Conservation (phyloP, 2,329 filamentous ascomycete genomes). For the Monilinia laxa region DNA sequence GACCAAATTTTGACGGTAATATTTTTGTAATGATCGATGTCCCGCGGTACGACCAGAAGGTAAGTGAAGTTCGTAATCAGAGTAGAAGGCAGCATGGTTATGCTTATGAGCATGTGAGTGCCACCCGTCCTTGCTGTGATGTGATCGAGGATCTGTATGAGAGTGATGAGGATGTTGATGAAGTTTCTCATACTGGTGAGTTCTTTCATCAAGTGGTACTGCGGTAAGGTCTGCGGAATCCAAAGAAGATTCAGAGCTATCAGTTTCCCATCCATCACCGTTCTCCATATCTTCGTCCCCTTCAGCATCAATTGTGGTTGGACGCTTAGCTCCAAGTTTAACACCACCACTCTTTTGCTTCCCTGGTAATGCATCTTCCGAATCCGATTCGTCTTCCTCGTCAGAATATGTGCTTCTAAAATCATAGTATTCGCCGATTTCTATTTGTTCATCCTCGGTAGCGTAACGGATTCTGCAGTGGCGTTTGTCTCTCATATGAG, state of each 20-base stretch:
- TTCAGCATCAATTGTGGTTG: slow-evolving; percentile 51
- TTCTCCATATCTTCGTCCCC: slow-evolving; percentile 56
- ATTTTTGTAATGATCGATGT: slow-evolving; percentile 81
- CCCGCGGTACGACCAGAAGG: slow-evolving; percentile 87
- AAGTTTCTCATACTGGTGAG: slow-evolving; percentile 70
- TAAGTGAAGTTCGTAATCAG: slow-evolving; percentile 91
- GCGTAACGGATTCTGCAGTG: slow-evolving; percentile 97
- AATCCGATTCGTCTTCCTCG: slow-evolving; percentile 61
- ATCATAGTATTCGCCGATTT: slow-evolving; percentile 95
- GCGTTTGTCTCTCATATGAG: slow-evolving; percentile 94
- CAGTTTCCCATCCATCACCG: slow-evolving; percentile 91
- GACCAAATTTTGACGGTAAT: slow-evolving; percentile 90
- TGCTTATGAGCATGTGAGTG: slow-evolving; percentile 81
- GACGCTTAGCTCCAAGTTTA: slow-evolving; percentile 65
- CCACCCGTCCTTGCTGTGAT: slow-evolving; percentile 73
- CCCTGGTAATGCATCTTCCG: slow-evolving; percentile 51
- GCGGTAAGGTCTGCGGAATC: slow-evolving; percentile 81
- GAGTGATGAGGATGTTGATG: slow-evolving; percentile 74
- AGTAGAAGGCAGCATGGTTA: slow-evolving; percentile 74
- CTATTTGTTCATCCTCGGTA: slow-evolving; percentile 84
- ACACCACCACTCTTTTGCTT: slow-evolving; percentile 58
- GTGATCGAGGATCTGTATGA: slow-evolving; percentile 66
- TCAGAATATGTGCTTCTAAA: slow-evolving; percentile 96
- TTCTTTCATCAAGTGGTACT: slow-evolving; percentile 71
- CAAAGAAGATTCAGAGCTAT: slow-evolving; percentile 83